These are phyloP conservation scores for Blastobotrys ciferrii DNA, from an alignment of 1,139 yeast genomes.

Conservation along the genomic window DNA sequence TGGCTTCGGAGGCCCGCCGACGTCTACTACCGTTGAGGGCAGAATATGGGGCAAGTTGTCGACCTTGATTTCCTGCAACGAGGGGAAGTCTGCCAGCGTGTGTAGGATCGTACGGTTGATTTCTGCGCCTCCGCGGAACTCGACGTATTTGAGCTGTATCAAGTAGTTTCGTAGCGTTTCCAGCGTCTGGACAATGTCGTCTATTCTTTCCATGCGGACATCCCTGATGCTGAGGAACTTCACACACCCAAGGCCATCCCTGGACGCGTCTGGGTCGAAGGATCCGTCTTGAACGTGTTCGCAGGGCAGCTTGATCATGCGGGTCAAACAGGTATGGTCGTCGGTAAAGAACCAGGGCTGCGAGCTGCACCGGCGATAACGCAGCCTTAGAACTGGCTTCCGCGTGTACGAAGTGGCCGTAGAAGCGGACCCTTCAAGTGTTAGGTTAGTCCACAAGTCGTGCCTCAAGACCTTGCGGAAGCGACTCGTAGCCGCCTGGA, in stretches of 20 bases:
- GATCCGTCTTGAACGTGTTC: not conserved
- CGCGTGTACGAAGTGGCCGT: not conserved
- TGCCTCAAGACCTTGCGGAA: not conserved
- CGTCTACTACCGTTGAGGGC: not conserved
- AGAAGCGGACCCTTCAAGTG: not conserved
- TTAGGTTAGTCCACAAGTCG: not conserved
- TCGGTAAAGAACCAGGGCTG: not conserved
- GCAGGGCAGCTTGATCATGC: not conserved
- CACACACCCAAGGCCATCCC: not conserved
- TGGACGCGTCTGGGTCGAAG: not conserved
- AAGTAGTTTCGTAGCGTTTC: not conserved
- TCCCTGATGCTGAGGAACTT: not conserved
- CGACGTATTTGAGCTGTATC: not conserved
- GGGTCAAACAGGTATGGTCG: constrained; percentile 7
- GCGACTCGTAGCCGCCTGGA: constrained; percentile 3
- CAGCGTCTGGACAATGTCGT: not conserved
- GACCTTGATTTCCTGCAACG: not conserved
- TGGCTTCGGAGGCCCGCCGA: not conserved
- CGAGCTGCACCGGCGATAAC: not conserved
- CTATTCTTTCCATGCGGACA: not conserved
- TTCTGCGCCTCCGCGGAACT: not conserved
- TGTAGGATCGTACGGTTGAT: not conserved
- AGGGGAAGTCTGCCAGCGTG: not conserved
- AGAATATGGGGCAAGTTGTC: constrained; percentile 1
- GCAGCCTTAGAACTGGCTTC: constrained; percentile 1